Evolutionary conservation across 2,329 filamentous ascomycete genomes (phyloP).

Genomic region (Alternaria ethzedia): DNA sequence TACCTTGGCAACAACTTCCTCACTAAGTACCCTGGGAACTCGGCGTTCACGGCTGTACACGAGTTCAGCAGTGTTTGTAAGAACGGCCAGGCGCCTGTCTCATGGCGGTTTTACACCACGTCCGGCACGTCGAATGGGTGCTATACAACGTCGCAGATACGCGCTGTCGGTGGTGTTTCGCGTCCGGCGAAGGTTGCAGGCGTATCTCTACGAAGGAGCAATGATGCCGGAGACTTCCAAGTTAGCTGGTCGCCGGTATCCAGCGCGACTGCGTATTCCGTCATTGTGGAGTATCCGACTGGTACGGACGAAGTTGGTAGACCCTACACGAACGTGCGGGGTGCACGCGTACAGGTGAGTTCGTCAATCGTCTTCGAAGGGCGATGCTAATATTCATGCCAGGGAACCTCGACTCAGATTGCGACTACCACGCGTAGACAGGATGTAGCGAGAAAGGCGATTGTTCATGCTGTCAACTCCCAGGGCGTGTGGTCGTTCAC

Average conservation of each 20-base stretch:
- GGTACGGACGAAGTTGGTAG: conserved; percentile 10
- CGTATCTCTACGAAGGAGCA: conserved; percentile 2
- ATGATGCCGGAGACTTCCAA: conserved; percentile 7
- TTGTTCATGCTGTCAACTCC: conserved; percentile 11
- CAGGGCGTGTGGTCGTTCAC: conserved; percentile 13
- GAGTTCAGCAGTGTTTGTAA: conserved; percentile 15
- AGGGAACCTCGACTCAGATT: not conserved
- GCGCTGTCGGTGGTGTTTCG: not conserved
- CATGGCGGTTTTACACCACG: conserved; percentile 10
- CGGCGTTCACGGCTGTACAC: conserved; percentile 12
- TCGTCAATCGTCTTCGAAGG: not conserved
- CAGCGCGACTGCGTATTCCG: conserved; percentile 10
- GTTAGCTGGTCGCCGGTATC: conserved; percentile 9
- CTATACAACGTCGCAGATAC: conserved; percentile 4
- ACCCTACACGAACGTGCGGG: conserved; percentile 10
- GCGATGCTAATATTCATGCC: not conserved
- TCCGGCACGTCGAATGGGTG: not conserved
- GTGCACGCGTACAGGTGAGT: conserved; percentile 8
- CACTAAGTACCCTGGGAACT: conserved; percentile 5
- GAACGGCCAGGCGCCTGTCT: conserved; percentile 6
- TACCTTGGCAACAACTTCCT: conserved; percentile 12
- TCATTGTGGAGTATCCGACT: conserved; percentile 13
- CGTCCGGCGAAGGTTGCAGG: conserved; percentile 1
- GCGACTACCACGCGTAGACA: conserved; percentile 1
- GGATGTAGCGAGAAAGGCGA: conserved; percentile 4